Evolutionary conservation across 1,284 basidiomycete genomes (phyloP), one percentile per base, ranked within the genome.

Genomic region (Sanguinoderma infundibulare): DNA sequence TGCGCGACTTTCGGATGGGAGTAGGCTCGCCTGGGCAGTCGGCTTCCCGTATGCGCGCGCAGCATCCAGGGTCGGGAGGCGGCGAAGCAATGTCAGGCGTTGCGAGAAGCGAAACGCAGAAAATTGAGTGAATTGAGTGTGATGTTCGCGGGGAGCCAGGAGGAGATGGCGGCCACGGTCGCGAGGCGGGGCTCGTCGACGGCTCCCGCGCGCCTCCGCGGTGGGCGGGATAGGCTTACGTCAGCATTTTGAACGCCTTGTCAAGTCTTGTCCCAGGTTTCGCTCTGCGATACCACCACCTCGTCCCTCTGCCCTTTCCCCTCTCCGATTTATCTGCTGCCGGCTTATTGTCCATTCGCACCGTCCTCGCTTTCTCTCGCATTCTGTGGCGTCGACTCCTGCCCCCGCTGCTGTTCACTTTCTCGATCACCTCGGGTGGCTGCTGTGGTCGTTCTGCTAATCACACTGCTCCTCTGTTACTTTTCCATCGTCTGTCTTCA

Each of bases 261-360:
- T 55, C 57, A 59, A 36, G 61, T 67, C 63, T 67, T 67, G 65
- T 53, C 34, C 44, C 53, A 28, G 28, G n/a, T 22, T 34, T 35
- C 52, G 62, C 59, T 63, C 61, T 59, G 63, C 63, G 63, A 65
- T 59, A 65, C 66, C 64, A 63, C 61, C 59, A 65, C 63, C 55
- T 50, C 51, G 34, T 28, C 40, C 32, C 55, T 44, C 34, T 28
- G 50, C 44, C 51, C 47, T 38, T 32, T 32, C 42, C 51, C 32
- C 34, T 30, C 55, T 39, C 42, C 22, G 5, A 12, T 22, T 20
- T 4, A 24, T 57, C 14, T 28, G 50, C 44, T 59, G 36, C 49
- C n/a, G 34, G 24, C 28, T 30, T 32, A 14, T 24, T 32, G 26
- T 32, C 39, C 42, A 30, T 52, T 39, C 2, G 22, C 22, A 8